Evolutionary conservation across 768 basidiomycete species (phyloP).

Genomic region (Pleurotus salmoneostramineus): DNA sequence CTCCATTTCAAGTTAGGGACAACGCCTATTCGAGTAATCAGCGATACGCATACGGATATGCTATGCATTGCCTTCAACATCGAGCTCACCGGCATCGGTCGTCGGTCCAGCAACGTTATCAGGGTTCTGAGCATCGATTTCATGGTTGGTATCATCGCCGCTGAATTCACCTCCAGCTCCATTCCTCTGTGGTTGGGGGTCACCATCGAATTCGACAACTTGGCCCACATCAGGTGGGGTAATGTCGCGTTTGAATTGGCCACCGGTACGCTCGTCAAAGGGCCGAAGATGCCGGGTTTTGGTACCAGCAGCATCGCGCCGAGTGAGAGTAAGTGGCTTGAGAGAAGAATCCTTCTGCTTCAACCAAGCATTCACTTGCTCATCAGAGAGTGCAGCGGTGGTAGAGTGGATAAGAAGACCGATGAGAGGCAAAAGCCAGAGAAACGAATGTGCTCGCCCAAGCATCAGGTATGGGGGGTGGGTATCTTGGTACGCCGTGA

Average conservation of each 20-base stretch:
- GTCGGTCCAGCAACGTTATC: constrained; percentile 9
- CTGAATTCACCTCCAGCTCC: constrained; percentile 8
- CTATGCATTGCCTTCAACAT: background rate
- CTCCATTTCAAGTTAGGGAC: constrained; percentile 13
- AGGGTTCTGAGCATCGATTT: constrained; percentile 10
- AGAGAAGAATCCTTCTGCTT: constrained; percentile 7
- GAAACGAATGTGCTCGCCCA: background rate
- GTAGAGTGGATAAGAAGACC: background rate
- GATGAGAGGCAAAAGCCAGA: background rate
- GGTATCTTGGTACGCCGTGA: background rate
- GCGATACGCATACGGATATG: background rate
- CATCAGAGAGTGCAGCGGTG: background rate
- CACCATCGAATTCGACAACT: constrained; percentile 3
- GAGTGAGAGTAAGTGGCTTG: constrained; percentile 9
- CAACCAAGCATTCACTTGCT: constrained; percentile 3
- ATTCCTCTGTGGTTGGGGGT: constrained; percentile 9
- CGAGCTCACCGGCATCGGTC: constrained; percentile 6
- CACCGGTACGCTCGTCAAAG: background rate
- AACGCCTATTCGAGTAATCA: background rate
- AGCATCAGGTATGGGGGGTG: background rate
- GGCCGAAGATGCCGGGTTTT: constrained; percentile 10
- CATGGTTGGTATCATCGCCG: constrained; percentile 9
- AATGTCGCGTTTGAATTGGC: constrained; percentile 8
- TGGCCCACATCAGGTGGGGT: constrained; percentile 11
- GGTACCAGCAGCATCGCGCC: constrained; percentile 10